These are phyloP conservation scores for Echeveria elegans DNA, from an alignment of 164 flowering plant species.

Conservation along the genomic window DNA sequence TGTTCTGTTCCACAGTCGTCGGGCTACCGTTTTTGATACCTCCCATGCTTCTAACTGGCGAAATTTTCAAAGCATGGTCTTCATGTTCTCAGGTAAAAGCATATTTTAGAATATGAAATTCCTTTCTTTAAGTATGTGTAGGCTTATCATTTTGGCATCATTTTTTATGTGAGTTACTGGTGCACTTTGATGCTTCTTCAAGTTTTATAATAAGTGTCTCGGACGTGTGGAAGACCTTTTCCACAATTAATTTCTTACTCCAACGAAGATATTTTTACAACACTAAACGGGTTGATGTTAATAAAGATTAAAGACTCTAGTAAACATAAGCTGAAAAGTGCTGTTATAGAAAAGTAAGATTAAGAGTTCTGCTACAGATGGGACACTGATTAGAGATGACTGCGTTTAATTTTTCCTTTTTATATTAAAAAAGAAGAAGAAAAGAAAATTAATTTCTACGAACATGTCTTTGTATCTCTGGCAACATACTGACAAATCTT, in stretches of 20 bases:
- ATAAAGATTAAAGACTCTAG: neutral
- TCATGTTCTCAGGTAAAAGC: conserved; percentile 66
- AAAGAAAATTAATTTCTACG: no score
- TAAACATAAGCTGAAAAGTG: no score
- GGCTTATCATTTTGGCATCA: neutral
- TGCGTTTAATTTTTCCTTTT: no score
- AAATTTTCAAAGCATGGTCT: conserved; percentile 74
- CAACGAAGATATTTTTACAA: neutral
- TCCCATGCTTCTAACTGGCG: conserved; percentile 90
- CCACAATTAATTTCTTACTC: neutral
- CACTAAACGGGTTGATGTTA: neutral
- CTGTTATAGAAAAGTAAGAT: neutral
- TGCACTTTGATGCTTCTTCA: neutral
- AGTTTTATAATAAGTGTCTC: neutral
- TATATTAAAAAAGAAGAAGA: neutral
- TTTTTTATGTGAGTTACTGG: neutral
- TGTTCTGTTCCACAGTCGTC: conserved; percentile 88
- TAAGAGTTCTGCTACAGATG: neutral
- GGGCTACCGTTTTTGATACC: conserved; percentile 89
- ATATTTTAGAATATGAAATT: neutral
- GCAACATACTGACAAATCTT: neutral
- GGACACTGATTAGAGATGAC: neutral
- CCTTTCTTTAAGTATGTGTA: neutral
- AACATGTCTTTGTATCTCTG: neutral
- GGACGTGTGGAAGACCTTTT: neutral